Evolutionary conservation across 495 filamentous ascomycete genomes (phyloP), one percentile per base, ranked within the genome.

Genomic region (Cercophora scortea): DNA sequence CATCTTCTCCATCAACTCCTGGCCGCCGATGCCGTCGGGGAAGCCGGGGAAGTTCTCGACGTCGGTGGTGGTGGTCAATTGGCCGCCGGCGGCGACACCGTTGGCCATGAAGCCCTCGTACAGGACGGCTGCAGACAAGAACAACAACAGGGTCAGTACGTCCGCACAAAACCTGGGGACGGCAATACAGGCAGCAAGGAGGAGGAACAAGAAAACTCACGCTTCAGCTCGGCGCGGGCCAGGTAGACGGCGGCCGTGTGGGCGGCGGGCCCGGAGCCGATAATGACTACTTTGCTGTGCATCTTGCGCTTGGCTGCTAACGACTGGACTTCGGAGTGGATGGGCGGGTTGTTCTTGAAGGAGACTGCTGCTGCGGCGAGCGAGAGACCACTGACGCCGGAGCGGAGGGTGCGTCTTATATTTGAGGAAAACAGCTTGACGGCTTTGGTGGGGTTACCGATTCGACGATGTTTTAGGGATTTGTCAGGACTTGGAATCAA

Each of bases 51-150:
- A 98, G 74, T 98, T 98, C 78, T 98, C 93, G 50, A 98, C 83
- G 54, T 98, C 93, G 62, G 95, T 96, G 52, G 93, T 98, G 38
- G 93, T 98, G 19, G 93, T 98, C 51, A 98, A 75, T 76, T 98
- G 93, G 34, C 93, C 93, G 61, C 93, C 93, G 45, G 93, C 86
- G 6, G 93, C 93, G 67, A 94, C 93, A 60, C 93, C 93, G 61
- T 96, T 94, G 57, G 93, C 93, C 54, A 98, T 84, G 78, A 97
- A 95, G 54, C 93, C 93, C 75, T 98, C 93, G 64, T 97, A 98
- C 51, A 98, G 75, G 53, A 96, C 87, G 38, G 93, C 87, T 80
- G 70, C 9, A 35, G 25, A 13, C 18, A 8, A 15, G 17, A n/a
- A n/a, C n/a, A n/a, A n/a, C n/a, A 3, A 16, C 8, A 16, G 42